Evolutionary conservation across 306 rosid genomes (phyloP).

Genomic region (Gleditsia sinensis): DNA sequence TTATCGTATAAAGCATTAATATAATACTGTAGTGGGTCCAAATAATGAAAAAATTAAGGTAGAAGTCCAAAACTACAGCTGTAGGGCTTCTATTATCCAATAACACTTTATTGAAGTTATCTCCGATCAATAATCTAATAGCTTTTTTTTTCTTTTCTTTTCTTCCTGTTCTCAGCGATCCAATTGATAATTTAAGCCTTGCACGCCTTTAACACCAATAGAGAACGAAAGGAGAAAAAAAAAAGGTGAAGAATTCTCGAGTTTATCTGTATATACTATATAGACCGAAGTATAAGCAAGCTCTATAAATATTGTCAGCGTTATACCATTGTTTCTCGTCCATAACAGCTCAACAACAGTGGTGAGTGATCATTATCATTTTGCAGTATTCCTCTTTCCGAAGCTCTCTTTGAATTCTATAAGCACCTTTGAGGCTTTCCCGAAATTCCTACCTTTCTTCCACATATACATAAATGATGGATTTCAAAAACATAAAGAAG

Average conservation of each 20-base stretch:
- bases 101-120: background rate
- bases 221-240: too few relatives aligned
- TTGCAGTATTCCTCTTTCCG: background rate
- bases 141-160: background rate
- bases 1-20: background rate
- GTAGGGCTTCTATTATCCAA: background rate
- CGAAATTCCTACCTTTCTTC: background rate
- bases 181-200: background rate
- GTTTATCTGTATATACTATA: background rate
- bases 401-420: background rate
- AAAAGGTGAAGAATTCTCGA: too few relatives aligned
- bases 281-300: background rate
- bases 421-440: background rate
- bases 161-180: background rate
- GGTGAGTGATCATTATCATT: background rate
- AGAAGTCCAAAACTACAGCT: background rate
- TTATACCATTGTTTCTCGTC: background rate
- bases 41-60: background rate
- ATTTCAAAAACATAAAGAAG: constrained; percentile 37
- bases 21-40: too few relatives aligned
- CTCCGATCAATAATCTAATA: background rate
- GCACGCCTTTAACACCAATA: constrained; percentile 1
- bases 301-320: background rate
- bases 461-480: constrained; percentile 29
- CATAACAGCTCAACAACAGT: background rate